These are phyloP conservation scores for Podaxis pistillaris DNA, from an alignment of 768 basidiomycete species.

Conservation along the genomic window DNA sequence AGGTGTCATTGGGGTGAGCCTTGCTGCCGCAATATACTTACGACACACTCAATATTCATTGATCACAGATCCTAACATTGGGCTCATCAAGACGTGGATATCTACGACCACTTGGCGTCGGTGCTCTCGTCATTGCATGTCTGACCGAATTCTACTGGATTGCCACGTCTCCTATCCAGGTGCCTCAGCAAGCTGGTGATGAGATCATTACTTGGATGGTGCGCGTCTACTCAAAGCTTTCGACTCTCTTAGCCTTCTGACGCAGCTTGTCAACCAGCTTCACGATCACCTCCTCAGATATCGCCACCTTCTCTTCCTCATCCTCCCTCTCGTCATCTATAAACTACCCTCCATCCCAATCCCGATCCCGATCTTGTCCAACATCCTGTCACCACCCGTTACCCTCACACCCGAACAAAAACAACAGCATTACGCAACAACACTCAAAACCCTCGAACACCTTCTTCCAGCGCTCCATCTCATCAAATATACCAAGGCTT, in stretches of 20 bases:
- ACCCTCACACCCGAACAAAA: constrained; percentile 21
- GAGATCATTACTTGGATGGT: constrained; percentile 33
- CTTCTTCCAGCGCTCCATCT: constrained; percentile 49
- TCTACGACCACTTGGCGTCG: constrained; percentile 39
- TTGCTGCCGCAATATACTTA: neutral
- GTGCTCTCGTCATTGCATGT: constrained; percentile 45
- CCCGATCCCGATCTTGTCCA: constrained; percentile 29
- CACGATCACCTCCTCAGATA: constrained; percentile 55
- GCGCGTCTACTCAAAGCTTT: constrained; percentile 15
- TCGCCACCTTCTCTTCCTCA: constrained; percentile 59
- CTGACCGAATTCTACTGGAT: constrained; percentile 56
- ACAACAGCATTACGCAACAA: constrained; percentile 4
- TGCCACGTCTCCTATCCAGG: constrained; percentile 43
- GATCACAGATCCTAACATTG: constrained; percentile 22
- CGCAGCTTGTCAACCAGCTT: constrained; percentile 42
- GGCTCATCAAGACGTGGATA: constrained; percentile 33
- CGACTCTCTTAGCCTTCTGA: neutral
- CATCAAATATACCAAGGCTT: constrained; percentile 54
- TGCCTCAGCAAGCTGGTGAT: constrained; percentile 39
- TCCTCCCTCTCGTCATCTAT: constrained; percentile 51
- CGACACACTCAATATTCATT: neutral
- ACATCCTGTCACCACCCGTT: constrained; percentile 28
- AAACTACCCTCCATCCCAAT: constrained; percentile 27
- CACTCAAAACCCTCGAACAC: constrained; percentile 29
- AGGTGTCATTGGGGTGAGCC: constrained; percentile 47